A percentile compares a stretch with the other conserved stretches of the same genome.
These are phyloP conservation scores for Pseudopithomyces chartarum DNA, from an alignment of 2,329 filamentous ascomycete species.

Conservation along the genomic window DNA sequence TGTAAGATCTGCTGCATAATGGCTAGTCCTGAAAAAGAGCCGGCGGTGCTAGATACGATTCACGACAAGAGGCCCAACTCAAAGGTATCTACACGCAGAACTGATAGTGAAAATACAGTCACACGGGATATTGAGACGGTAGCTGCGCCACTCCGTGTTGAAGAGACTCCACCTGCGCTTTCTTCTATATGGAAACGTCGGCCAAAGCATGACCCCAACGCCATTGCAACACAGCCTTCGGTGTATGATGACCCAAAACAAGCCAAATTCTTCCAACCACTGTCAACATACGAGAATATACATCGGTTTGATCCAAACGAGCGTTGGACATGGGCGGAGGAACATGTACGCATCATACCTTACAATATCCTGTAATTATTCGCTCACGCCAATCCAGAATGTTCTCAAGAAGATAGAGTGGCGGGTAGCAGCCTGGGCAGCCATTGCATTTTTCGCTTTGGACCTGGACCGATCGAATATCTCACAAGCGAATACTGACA, in stretches of 20 bases:
- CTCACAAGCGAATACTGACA: slow-evolving; percentile 30
- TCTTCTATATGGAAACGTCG: slow-evolving; percentile 15
- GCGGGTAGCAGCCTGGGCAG: slow-evolving; percentile 53
- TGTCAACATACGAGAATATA: slow-evolving; percentile 59
- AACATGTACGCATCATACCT: slow-evolving; percentile 42
- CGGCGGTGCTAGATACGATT: neutral
- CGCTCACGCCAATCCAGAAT: slow-evolving; percentile 9
- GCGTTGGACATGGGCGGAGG: slow-evolving; percentile 59
- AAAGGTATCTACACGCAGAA: neutral
- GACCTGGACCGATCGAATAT: slow-evolving; percentile 53
- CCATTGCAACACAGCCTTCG: slow-evolving; percentile 19
- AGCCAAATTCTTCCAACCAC: slow-evolving; percentile 39
- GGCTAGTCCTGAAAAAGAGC: neutral
- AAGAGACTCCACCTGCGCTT: slow-evolving; percentile 12
- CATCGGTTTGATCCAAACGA: slow-evolving; percentile 61
- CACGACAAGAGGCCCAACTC: neutral
- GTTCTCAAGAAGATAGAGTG: slow-evolving; percentile 48
- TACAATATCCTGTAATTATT: neutral
- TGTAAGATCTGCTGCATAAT: neutral
- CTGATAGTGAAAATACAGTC: slow-evolving; percentile 1
- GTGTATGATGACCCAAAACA: slow-evolving; percentile 20
- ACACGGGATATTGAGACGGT: neutral
- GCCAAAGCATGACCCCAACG: slow-evolving; percentile 14
- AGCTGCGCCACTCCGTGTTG: slow-evolving; percentile 10
- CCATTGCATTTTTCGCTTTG: slow-evolving; percentile 57